A percentile compares a stretch with the other conserved stretches of the same genome.
Evolutionary conservation across 352 stramenopile species (phyloP).

Genomic region (Phytophthora sp.): DNA sequence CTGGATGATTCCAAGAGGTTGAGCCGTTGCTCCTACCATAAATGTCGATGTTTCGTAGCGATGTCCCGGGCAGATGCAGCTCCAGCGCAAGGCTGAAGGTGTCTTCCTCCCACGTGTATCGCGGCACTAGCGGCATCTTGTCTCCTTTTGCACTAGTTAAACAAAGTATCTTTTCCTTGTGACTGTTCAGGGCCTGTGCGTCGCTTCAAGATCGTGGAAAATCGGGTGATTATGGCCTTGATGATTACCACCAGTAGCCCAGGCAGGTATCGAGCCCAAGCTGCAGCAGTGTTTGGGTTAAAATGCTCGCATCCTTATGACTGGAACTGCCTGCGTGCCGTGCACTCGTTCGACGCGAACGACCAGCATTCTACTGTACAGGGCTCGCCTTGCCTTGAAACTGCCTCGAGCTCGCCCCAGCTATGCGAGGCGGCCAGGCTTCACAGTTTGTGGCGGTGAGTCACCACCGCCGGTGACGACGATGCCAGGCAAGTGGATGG

Average conservation of each 20-base stretch:
- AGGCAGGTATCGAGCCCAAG: too few relatives aligned
- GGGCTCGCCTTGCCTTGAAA: background rate
- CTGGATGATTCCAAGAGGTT: background rate
- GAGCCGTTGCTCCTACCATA: constrained; percentile 51
- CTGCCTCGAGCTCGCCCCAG: background rate
- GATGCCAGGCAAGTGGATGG: too few relatives aligned
- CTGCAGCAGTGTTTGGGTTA: too few relatives aligned
- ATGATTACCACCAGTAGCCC: constrained; percentile 12
- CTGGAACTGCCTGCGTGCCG: too few relatives aligned
- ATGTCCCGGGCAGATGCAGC: constrained; percentile 55
- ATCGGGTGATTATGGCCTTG: background rate
- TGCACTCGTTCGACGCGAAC: background rate
- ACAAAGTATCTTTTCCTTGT: constrained; percentile 19
- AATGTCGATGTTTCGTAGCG: constrained; percentile 62
- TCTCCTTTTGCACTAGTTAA: background rate
- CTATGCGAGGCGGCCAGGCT: background rate
- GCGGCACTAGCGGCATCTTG: constrained; percentile 69
- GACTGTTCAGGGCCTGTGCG: constrained; percentile 6
- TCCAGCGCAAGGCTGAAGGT: constrained; percentile 51
- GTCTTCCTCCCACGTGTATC: constrained; percentile 76
- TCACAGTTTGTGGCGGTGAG: too few relatives aligned
- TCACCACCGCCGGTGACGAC: too few relatives aligned
- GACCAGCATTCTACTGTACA: background rate
- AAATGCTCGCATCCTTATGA: too few relatives aligned
- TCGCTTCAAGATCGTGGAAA: constrained; percentile 31